Conservation (phyloP, 108 stramenopile genomes). For the Skeletonema marinoi region DNA sequence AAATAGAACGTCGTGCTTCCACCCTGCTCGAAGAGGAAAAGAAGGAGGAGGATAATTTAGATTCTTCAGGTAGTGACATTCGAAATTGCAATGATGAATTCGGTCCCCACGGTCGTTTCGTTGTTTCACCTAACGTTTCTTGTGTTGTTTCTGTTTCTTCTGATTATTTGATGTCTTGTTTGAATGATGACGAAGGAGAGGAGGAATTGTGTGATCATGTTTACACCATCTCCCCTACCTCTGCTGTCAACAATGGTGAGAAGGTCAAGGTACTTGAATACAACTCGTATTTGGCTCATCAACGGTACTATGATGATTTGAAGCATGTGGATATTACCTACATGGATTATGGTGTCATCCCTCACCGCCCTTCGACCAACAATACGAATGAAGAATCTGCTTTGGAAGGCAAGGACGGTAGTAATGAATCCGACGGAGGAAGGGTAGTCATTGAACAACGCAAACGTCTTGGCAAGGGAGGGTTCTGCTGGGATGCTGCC, state of each 20-base stretch:
- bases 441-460: slow-evolving; percentile 72
- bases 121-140: too few species aligned
- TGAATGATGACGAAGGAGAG: too few species aligned
- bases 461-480: slow-evolving; percentile 76
- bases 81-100: too few species aligned
- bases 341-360: slow-evolving; percentile 60
- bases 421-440: neutral
- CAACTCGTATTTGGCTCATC: slow-evolving; percentile 63
- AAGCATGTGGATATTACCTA: slow-evolving; percentile 76
- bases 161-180: neutral
- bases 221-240: neutral
- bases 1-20: neutral
- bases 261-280: slow-evolving; percentile 46
- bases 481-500: slow-evolving; percentile 83
- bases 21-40: neutral
- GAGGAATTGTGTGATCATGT: slow-evolving; percentile 1
- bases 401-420: neutral
- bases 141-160: too few species aligned
- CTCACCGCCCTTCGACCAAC: neutral
- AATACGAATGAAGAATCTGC: neutral
- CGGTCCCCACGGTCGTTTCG: too few species aligned
- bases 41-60: neutral
- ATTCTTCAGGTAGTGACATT: too few species aligned
- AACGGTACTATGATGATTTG: slow-evolving; percentile 77
- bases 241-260: neutral